Evolutionary conservation across 352 stramenopile genomes (phyloP), one percentile per base, ranked within the genome.

Genomic region (Globisporangium solare): DNA sequence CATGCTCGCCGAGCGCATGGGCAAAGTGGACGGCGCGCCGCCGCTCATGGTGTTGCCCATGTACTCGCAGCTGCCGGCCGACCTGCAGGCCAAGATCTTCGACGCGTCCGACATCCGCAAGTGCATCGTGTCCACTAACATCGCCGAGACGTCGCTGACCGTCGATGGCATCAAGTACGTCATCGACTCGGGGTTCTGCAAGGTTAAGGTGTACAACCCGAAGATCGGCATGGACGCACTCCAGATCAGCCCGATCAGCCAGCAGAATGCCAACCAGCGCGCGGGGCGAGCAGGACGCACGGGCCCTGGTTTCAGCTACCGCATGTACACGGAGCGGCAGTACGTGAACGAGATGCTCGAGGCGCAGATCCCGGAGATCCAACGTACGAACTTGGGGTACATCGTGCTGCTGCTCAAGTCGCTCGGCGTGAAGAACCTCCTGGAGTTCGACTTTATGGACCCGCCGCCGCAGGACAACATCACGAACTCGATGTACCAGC

Each of bases 381-480:
- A 99, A 72, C 82, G 97, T 55, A 99, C 97, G 6, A 99, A 99
- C 66, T 65, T 99, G 11, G 93, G 91, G 45, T 98, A 98, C 59
- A 96, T 99, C 13, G 89, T 99, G 51, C 71, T 99, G 6, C 71
- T 99, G 50, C 88, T 99, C 40, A 99, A 99, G 76, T 98, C 95
- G 17, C 80, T 99, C 43, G 96, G 96, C 11, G 92, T 99, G 6
- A 89, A 97, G 35, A 94, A 96, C 60, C 66, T 98, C 27, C 77
- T 99, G 5, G 89, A 98, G 56, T 99, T 99, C 69, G 95, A 99
- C 70, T 99, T 99, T 64, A 99, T 99, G 96, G 95, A 99, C 61
- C 96, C 96, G 43, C 97, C 97, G 14, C 97, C 97, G 3, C 74
- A 92, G 47, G 84, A 94, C 56, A 99, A 98, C 68, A 99, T 99